Evolutionary conservation across 1,139 yeast genomes (phyloP), one percentile per base, ranked within the genome.

Genomic region (Diutina pseudorugosa): DNA sequence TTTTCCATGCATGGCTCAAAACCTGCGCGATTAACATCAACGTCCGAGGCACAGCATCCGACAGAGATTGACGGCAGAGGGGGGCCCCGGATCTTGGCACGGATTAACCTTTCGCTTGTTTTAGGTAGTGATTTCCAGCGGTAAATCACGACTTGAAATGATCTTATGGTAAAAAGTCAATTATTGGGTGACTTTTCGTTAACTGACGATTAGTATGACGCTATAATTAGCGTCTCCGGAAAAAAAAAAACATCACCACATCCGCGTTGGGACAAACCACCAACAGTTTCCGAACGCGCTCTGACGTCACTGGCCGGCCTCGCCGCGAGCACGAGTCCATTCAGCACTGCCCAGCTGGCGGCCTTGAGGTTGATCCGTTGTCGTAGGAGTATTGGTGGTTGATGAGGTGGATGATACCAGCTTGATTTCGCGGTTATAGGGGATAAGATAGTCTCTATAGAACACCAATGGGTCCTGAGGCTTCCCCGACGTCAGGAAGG

Each of bases 291-390:
- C 36, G 14, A 11, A 12, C 5, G 36, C 14, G n/a, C n/a, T 2
- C 6, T 30, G 36, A 30, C 36, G 36, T 30, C 42, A 18, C 20
- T 2, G 44, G 25, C 60, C 60, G 33, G 53, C 52, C 47, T 90
- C 98, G 1, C 96, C 96, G 59, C 98, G 73, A 1, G 74, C 59
- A 19, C 67, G 64, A 0, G 85, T 85, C 97, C 97, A 90, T 52
- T 75, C 85, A 0, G 73, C 76, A 3, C 80, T 73, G 0, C 97
- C 98, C 43, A 90, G 82, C 64, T 86, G 85, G 54, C 97, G 70
- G 2, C 85, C 85, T 19, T 55, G 57, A 0, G 58, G 79, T n/a
- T n/a, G n/a, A n/a, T n/a, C n/a, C n/a, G n/a, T n/a, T n/a, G n/a
- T n/a, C 63, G 61, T 47, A 12, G 42, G 7, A 12, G 19, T 5